Base-by-base conservation (phyloP, 2,329 filamentous ascomycete genomes). In the Blastomyces parvus region DNA sequence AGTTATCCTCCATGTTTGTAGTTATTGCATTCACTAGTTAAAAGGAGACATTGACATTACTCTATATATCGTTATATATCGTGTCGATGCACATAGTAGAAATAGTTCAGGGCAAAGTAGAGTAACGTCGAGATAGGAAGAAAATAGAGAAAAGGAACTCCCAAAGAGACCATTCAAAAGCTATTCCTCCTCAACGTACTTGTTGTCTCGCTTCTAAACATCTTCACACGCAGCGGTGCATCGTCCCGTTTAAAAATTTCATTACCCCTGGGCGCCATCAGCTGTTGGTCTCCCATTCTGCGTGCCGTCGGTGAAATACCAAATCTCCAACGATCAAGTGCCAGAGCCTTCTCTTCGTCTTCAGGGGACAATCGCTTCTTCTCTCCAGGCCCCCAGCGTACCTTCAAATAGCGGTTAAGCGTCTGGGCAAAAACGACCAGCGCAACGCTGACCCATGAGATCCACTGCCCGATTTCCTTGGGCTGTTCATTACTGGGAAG, bases 381-480 rank as follows among this genome's bases (percentile, higher is more conserved):
- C 14, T 33, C 17, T 19, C 30, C 55, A 9, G 17, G 36, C 19
- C 55, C 59, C 38, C 64, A 50, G 19, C 61, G 52, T 44, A 62
- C 2, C 30, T 59, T 60, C 30, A 60, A 19, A 22, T 61, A 61
- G 50, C 64, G 64, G 50, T 66, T 69, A 42, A 70, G 61, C 13
- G 57, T 58, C 19, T 69, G 66, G 11, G 68, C 69, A 44, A 69
- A 57, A 22, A 71, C 57, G 14, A 70, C 67, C 22, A 70, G 64
- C 42, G 59, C 27, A 27, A 68, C 63, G 36, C 62, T 66, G 11
- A 67, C 67, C 62, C 66, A 65, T 2, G 67, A 56, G 6, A 65
- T 64, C 69, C 70, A 71, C 61, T 70, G 70, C 1, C 69, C 70
- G 19, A 70, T 65, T 19, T 63, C 64, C 25, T 67, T 65, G 13